These are phyloP conservation scores for Colletotrichum sp. DNA, from an alignment of 2,329 filamentous ascomycete genomes.

Conservation along the genomic window DNA sequence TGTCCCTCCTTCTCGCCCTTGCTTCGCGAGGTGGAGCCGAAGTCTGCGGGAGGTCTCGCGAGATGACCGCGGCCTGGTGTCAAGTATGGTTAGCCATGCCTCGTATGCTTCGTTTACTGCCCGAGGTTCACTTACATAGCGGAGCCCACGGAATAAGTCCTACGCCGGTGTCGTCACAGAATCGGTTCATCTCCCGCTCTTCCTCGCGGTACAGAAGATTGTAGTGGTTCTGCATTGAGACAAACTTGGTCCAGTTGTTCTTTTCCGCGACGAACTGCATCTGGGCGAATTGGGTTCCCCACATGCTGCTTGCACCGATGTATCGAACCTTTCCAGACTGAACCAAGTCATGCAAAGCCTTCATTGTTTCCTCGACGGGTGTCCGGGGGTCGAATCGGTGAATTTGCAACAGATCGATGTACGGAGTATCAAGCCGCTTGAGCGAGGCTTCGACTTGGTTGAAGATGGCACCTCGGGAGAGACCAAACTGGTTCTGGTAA, in stretches of 20 bases:
- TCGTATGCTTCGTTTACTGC: neutral
- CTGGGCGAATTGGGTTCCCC: slow-evolving; percentile 51
- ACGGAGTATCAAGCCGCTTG: slow-evolving; percentile 55
- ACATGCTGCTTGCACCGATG: slow-evolving; percentile 56
- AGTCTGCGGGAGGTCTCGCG: slow-evolving; percentile 28
- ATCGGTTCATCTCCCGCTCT: slow-evolving; percentile 48
- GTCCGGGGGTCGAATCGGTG: slow-evolving; percentile 59
- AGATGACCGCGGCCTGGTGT: slow-evolving; percentile 29
- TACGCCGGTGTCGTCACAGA: slow-evolving; percentile 47
- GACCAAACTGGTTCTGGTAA: slow-evolving; percentile 42
- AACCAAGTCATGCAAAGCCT: slow-evolving; percentile 64
- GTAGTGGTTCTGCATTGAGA: slow-evolving; percentile 63
- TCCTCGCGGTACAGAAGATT: slow-evolving; percentile 64
- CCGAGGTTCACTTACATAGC: neutral
- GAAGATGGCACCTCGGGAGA: slow-evolving; percentile 69
- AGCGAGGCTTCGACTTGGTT: slow-evolving; percentile 67
- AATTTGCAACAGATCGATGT: slow-evolving; percentile 67
- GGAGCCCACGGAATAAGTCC: slow-evolving; percentile 39
- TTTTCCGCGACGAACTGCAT: slow-evolving; percentile 57
- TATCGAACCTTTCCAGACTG: slow-evolving; percentile 62
- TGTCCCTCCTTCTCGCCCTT: slow-evolving; percentile 35
- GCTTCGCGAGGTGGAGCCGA: slow-evolving; percentile 24
- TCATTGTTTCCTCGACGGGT: slow-evolving; percentile 65
- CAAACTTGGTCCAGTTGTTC: slow-evolving; percentile 60
- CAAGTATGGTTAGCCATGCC: neutral